Percentiles rank a stretch among this genome's conserved stretches.
These are phyloP conservation scores for Exophiala alcalophila DNA, from an alignment of 2,329 filamentous ascomycete species.

Conservation along the genomic window DNA sequence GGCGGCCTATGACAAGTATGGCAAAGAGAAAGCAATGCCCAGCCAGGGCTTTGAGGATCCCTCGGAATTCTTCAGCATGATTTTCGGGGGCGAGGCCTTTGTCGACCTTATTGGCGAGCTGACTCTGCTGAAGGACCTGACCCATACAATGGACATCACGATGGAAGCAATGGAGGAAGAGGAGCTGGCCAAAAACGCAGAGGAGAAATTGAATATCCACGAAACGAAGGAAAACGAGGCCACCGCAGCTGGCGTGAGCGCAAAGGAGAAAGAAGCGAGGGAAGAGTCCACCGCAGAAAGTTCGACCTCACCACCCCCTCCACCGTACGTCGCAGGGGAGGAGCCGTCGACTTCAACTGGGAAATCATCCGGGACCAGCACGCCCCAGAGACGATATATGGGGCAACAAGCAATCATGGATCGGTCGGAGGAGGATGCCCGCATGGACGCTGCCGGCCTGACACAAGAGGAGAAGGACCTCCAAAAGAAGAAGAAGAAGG, in stretches of 20 bases:
- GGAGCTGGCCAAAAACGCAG: slow-evolving; percentile 54
- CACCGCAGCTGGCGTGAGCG: slow-evolving; percentile 42
- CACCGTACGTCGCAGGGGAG: slow-evolving; percentile 27
- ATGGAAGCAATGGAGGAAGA: slow-evolving; percentile 76
- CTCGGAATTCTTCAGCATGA: slow-evolving; percentile 95
- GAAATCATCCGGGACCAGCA: slow-evolving; percentile 42
- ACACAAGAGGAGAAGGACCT: slow-evolving; percentile 72
- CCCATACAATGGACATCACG: slow-evolving; percentile 96
- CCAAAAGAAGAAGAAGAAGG: slow-evolving; percentile 84
- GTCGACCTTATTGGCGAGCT: slow-evolving; percentile 97
- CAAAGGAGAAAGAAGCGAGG: slow-evolving; percentile 33
- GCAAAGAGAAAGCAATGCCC: slow-evolving; percentile 90
- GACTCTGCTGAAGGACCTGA: slow-evolving; percentile 96
- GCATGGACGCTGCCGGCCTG: slow-evolving; percentile 62
- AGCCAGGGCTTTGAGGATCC: slow-evolving; percentile 92
- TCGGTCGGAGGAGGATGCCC: slow-evolving; percentile 73
- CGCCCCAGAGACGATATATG: slow-evolving; percentile 54
- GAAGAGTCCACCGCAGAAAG: slow-evolving; percentile 9
- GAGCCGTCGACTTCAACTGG: slow-evolving; percentile 17
- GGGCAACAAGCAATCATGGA: slow-evolving; percentile 86
- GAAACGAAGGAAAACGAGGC: slow-evolving; percentile 45
- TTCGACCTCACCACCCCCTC: slow-evolving; percentile 20
- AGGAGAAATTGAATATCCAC: slow-evolving; percentile 47
- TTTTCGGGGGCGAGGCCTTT: slow-evolving; percentile 96
- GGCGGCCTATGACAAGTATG: slow-evolving; percentile 92